phyloP scores from a whole-genome alignment of 1,284 basidiomycete species.

The Grifola frondosa region DNA sequence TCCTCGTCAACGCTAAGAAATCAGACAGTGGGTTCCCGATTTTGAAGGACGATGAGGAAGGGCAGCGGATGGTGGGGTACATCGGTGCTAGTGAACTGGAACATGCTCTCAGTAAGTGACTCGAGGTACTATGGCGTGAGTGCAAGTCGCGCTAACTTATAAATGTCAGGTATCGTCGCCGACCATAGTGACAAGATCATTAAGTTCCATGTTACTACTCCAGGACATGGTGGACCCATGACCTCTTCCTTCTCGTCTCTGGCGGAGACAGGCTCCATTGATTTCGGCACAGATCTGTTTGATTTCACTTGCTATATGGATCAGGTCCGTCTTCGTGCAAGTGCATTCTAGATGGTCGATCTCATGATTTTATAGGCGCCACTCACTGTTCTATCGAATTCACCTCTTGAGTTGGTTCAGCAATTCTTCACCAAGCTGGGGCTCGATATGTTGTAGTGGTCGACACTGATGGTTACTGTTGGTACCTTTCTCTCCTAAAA shows the following conservation, averaged over 20 bases:
- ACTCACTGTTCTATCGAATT: constrained; percentile 77
- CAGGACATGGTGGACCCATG: constrained; percentile 39
- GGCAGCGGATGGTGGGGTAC: constrained; percentile 82
- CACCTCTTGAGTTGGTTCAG: constrained; percentile 87
- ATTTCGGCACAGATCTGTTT: constrained; percentile 57
- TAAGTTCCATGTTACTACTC: constrained; percentile 57
- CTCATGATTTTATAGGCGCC: constrained; percentile 61
- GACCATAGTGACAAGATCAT: constrained; percentile 69
- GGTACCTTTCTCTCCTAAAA: constrained; percentile 32
- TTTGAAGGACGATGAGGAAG: constrained; percentile 47
- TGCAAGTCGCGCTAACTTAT: too few species aligned
- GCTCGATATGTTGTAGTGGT: constrained; percentile 87
- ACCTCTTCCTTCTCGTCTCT: constrained; percentile 64
- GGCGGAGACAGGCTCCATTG: constrained; percentile 37
- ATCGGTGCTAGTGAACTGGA: constrained; percentile 92
- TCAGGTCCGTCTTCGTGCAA: constrained; percentile 52
- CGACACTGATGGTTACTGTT: constrained; percentile 82
- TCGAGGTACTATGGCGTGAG: too few species aligned
- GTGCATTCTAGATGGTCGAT: constrained; percentile 6
- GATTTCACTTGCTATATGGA: constrained; percentile 92
- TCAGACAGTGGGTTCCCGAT: constrained; percentile 93
- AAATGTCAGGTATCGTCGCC: constrained; percentile 76
- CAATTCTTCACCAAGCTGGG: constrained; percentile 89
- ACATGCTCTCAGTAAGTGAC: constrained; percentile 79
- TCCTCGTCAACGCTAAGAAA: constrained; percentile 56